Percentiles rank a stretch among this genome's conserved stretches.
phyloP scores from a whole-genome alignment of 345 rosid genomes.

The Excoecaria cochinchinensis region DNA sequence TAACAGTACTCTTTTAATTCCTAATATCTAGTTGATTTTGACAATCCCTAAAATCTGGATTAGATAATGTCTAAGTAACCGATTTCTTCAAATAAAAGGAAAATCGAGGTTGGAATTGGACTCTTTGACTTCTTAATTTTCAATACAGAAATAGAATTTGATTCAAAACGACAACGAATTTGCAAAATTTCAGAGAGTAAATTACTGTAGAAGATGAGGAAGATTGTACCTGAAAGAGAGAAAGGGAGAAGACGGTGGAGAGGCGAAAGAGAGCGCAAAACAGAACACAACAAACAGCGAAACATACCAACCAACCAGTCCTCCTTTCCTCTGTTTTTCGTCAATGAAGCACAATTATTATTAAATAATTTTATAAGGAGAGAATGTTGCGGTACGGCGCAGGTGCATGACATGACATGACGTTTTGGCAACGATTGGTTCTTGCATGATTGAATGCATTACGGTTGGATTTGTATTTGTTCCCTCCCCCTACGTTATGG shows the following conservation, averaged over 20 bases:
- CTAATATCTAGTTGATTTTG: too few relatives aligned
- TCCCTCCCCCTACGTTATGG: too few relatives aligned
- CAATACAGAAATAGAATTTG: not conserved
- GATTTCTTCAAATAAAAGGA: not conserved
- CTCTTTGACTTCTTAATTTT: not conserved
- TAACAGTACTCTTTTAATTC: not conserved
- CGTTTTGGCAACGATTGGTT: not conserved
- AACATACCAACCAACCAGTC: conserved; percentile 12
- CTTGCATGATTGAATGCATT: too few relatives aligned
- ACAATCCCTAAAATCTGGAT: not conserved
- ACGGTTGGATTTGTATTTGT: too few relatives aligned
- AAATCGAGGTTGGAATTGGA: not conserved
- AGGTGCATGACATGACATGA: not conserved
- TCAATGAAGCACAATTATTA: not conserved
- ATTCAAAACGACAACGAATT: not conserved
- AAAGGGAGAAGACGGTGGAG: not conserved
- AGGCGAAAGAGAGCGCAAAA: not conserved
- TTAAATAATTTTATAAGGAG: too few relatives aligned
- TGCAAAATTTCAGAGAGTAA: not conserved
- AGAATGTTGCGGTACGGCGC: not conserved
- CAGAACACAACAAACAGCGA: conserved; percentile 2
- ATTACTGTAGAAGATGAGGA: not conserved
- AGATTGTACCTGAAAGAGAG: not conserved
- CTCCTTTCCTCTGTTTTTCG: not conserved
- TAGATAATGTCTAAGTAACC: not conserved